Base-by-base conservation (phyloP, 2,329 filamentous ascomycete species). In the Calcarisporium arbuscula region DNA sequence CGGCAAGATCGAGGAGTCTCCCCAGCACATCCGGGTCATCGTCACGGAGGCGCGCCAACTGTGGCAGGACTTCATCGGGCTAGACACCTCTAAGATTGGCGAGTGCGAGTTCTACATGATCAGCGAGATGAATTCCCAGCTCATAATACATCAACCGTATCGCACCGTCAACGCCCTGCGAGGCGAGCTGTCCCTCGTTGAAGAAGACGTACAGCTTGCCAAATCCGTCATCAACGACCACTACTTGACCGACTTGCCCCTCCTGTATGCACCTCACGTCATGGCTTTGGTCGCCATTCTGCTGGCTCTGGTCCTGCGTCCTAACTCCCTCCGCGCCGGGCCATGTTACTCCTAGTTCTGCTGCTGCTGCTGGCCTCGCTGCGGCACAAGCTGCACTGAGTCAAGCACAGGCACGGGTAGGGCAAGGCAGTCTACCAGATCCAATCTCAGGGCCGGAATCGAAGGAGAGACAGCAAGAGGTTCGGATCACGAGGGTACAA, bases 1-100 rank as follows among this genome's bases (percentile, higher is more conserved):
- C 15, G 95, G 88, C 66, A 98, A 98, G 64, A 95, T 94, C 78
- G 92, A 98, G 59, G 92, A 98, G 60, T 89, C 82, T 32, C 92
- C 92, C 4, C 90, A 96, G 58, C 92, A 98, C 58, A 96, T 98
- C 51, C 78, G 92, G 19, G 75, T 94, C 44, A 82, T 98, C 39
- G 81, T 92, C 9, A 82, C 79, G 30, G 92, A 98, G 58, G 87
- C 89, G 4, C 80, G 87, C 21, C 77, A 82, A 38, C 72, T 94
- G 40, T 95, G 87, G 86, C 81, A 85, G 50, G 85, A 89, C 44
- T 75, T 83, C 39, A 77, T 85, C 46, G 70, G 75, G 26, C 75
- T 80, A 38, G 88, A 95, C 57, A 83, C 85, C 8, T 80, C 84
- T 36, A 86, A 87, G 51, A 74, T 95, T 25, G 89, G 89, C 49